Evolutionary conservation across 306 rosid genomes (phyloP), one percentile per base, ranked within the genome.

Genomic region (Fragaria vesca): DNA sequence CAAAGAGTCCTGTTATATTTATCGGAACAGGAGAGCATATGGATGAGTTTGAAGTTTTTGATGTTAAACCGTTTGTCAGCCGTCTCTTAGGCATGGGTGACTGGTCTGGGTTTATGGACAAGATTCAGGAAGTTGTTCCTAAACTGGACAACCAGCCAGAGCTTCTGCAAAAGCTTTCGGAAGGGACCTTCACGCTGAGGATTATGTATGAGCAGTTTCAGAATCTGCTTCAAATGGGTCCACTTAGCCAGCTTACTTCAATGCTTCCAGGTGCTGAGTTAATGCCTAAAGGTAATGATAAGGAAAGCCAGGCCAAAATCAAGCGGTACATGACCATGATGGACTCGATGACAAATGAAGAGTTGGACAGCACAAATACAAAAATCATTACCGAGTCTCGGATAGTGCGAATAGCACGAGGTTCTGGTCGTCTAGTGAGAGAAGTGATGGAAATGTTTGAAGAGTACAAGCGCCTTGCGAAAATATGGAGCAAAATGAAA

Each of bases 291-390:
- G 98, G 98, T 20, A 88, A 82, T 15, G 98, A 94, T 82, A 92
- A 94, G 83, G 98, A 92, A 89, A 92, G 94, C 81, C 96, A 92
- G 73, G 87, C 96, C 0, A 94, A 94, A 84, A 81, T 94, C 69
- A 92, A 94, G 87, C 91, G 95, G 13, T 90, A 92, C 91, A 92
- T 94, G 96, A 92, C 97, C 54, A 94, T 94, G 94, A 94, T 94
- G 98, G 98, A 94, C 79, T 92, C 98, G 0, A 93, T 93, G 98
- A 91, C 98, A n/a, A 82, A 90, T n/a, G 92, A 91, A 90, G 98
- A 91, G 86, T 84, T 93, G 88, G 98, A 91, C 77, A 93, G 97
- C 78, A 40, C 92, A 66, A 90, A 91, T 82, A 93, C 90, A 15
- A 93, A 93, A 84, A 82, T 91, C 67, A 87, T 88, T 80, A 93